These are phyloP conservation scores for Entrophospora sp. DNA, from an alignment of 192 early-diverging fungal genomes.

Conservation along the genomic window DNA sequence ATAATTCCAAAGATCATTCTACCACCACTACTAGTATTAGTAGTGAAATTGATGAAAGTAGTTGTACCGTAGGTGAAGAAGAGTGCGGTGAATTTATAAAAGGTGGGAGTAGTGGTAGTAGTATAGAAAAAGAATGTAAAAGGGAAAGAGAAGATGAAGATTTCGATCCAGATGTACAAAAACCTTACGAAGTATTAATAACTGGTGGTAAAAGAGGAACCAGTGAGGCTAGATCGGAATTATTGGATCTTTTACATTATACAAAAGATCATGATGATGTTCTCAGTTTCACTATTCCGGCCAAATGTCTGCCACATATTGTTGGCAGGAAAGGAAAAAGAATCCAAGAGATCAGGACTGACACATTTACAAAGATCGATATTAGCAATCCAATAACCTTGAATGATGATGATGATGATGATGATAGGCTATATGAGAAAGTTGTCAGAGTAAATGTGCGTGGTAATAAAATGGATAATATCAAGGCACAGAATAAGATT, in stretches of 20 bases:
- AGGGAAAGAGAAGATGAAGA: constrained; percentile 37
- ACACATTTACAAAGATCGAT: constrained; percentile 67
- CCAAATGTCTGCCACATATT: constrained; percentile 57
- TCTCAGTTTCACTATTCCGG: constrained; percentile 55
- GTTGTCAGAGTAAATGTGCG: constrained; percentile 37
- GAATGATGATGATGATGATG: no score
- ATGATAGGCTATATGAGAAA: constrained; percentile 24
- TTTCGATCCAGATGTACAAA: constrained; percentile 41
- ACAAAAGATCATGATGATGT: constrained; percentile 69
- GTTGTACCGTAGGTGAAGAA: no score
- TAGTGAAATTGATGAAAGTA: no score
- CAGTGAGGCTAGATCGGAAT: constrained; percentile 64
- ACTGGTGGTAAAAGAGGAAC: constrained; percentile 80
- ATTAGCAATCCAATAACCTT: constrained; percentile 37
- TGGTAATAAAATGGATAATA: constrained; percentile 48
- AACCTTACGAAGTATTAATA: constrained; percentile 64
- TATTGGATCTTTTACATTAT: constrained; percentile 76
- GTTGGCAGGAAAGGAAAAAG: constrained; percentile 69
- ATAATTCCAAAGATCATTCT: constrained; percentile 21
- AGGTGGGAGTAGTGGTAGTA: no score
- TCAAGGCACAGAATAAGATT: constrained; percentile 47
- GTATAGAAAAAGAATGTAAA: no score
- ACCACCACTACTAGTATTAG: no score
- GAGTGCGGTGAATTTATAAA: no score
- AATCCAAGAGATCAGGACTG: constrained; percentile 67